phyloP scores from a whole-genome alignment of 2,329 filamentous ascomycete species.

The Aspergillus alliaceus region DNA sequence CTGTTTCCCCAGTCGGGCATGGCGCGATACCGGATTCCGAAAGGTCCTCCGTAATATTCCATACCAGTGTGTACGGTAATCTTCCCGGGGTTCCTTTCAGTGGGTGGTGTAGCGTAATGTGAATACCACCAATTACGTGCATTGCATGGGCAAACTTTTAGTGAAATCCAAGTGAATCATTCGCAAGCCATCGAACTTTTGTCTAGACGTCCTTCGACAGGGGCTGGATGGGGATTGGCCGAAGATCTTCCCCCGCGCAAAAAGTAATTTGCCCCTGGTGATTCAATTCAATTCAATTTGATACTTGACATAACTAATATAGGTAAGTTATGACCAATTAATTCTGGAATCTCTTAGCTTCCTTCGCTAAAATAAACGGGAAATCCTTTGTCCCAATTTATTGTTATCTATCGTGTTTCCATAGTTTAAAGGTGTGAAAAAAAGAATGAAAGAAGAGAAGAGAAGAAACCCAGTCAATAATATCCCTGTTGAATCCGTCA shows the following conservation, averaged over 20 bases:
- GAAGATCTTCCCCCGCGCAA: constrained; percentile 18
- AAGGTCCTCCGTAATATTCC: not conserved
- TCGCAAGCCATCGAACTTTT: constrained; percentile 3
- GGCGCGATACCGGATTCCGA: constrained; percentile 1
- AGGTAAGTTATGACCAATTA: not conserved
- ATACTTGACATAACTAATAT: too few species aligned
- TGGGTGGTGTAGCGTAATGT: not conserved
- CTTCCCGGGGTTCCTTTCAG: not conserved
- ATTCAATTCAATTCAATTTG: too few species aligned
- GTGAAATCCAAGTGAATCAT: too few species aligned
- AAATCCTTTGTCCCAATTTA: not conserved
- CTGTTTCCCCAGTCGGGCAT: constrained; percentile 4
- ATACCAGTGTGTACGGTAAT: not conserved
- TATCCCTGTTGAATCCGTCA: not conserved
- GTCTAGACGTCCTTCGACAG: constrained; percentile 6
- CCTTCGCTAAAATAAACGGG: not conserved
- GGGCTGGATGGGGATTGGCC: not conserved
- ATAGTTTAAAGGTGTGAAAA: too few species aligned
- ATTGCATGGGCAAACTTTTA: not conserved
- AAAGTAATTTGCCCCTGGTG: not conserved
- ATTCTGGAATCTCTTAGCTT: not conserved
- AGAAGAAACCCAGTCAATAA: too few species aligned
- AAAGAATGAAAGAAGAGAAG: not conserved
- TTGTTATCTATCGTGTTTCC: not conserved
- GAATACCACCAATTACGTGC: not conserved